Percentiles rank a stretch among this genome's conserved stretches.
These are phyloP conservation scores for Vigna unguiculata DNA, from an alignment of 306 rosid genomes.

Conservation along the genomic window DNA sequence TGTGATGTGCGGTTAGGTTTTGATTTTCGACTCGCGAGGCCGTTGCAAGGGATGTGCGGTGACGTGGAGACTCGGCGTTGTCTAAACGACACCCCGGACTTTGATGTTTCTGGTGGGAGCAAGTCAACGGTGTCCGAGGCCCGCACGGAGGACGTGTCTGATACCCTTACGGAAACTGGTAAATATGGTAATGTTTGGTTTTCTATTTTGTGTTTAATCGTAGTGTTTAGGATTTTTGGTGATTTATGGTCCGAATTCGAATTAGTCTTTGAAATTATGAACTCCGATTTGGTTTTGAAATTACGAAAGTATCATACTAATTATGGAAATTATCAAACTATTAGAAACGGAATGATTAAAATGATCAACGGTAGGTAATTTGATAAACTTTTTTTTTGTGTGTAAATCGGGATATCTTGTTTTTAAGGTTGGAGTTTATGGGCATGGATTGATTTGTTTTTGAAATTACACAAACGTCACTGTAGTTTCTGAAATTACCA, in stretches of 20 bases:
- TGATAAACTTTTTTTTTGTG: not conserved
- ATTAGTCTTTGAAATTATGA: not conserved
- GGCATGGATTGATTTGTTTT: not conserved
- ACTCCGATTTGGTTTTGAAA: not conserved
- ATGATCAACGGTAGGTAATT: not conserved
- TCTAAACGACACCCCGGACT: constrained; percentile 35
- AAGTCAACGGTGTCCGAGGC: constrained; percentile 43
- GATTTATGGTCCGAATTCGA: not conserved
- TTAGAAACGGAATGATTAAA: not conserved
- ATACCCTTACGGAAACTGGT: constrained; percentile 35
- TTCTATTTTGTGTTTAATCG: not conserved
- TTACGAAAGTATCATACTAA: not conserved
- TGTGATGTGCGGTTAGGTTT: constrained; percentile 50
- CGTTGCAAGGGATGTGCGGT: constrained; percentile 56
- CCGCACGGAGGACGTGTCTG: constrained; percentile 38
- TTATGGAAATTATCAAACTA: not conserved
- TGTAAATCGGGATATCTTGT: no score
- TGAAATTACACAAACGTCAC: not conserved
- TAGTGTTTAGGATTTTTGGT: not conserved
- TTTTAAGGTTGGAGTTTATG: not conserved
- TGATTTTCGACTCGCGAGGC: constrained; percentile 56
- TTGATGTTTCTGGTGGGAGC: constrained; percentile 41
- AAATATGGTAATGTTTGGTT: constrained; percentile 10
- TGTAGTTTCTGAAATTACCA: not conserved
- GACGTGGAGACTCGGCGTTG: constrained; percentile 32